Conservation (phyloP, 2,329 filamentous ascomycete genomes). For the Trichoderma arundinaceum region DNA sequence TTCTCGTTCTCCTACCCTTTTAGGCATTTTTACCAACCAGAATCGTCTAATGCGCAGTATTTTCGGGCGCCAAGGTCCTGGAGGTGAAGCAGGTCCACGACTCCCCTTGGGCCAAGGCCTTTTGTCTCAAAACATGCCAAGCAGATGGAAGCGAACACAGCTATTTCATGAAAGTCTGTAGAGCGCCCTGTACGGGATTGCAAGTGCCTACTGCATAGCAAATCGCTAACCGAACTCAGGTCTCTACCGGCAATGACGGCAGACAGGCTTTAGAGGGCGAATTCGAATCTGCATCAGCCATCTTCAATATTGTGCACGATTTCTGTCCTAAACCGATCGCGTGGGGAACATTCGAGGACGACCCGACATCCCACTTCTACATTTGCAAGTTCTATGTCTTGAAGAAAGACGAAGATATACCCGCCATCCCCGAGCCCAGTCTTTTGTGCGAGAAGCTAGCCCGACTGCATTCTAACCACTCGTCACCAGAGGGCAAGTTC, state of each 20-base stretch:
- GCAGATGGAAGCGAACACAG: too few species aligned
- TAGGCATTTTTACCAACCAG: too few species aligned
- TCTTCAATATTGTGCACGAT: not conserved
- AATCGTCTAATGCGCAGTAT: too few species aligned
- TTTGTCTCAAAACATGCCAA: too few species aligned
- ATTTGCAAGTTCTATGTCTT: not conserved
- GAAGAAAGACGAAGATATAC: not conserved
- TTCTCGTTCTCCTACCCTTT: too few species aligned
- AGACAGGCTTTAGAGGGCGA: not conserved
- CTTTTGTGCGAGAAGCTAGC: not conserved
- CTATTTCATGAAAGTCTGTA: too few species aligned
- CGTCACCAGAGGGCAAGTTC: not conserved
- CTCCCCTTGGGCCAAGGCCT: too few species aligned
- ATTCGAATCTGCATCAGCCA: not conserved
- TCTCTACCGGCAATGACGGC: not conserved
- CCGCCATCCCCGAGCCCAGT: not conserved
- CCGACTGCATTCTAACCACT: not conserved
- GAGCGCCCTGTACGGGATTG: too few species aligned
- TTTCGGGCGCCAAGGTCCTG: too few species aligned
- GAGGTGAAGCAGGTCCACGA: too few species aligned
- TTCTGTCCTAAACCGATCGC: not conserved
- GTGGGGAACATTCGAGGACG: not conserved
- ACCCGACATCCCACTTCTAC: not conserved
- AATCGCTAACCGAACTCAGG: not conserved
- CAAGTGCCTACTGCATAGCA: too few species aligned